These are phyloP conservation scores for Microbotryum violaceum DNA, from an alignment of 1,284 basidiomycete genomes.

Conservation along the genomic window DNA sequence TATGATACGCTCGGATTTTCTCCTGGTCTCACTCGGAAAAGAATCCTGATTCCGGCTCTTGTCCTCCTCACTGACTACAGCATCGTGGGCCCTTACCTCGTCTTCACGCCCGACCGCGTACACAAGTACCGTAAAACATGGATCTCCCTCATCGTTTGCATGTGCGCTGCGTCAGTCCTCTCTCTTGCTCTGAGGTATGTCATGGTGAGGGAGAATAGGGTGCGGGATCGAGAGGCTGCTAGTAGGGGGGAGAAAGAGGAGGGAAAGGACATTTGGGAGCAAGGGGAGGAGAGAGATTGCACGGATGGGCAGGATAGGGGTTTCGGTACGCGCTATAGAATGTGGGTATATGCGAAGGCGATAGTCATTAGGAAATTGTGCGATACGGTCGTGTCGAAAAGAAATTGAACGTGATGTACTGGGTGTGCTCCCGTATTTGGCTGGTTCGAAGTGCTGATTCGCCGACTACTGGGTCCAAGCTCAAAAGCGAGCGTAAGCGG, in stretches of 20 bases:
- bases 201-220: constrained; percentile 40
- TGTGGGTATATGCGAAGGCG: too few relatives aligned
- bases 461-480: too few relatives aligned
- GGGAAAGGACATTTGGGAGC: constrained; percentile 5
- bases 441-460: too few relatives aligned
- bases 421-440: too few relatives aligned
- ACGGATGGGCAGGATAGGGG: constrained; percentile 34
- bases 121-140: constrained; percentile 47
- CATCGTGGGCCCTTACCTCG: constrained; percentile 42
- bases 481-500: too few relatives aligned
- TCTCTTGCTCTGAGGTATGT: constrained; percentile 39
- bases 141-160: constrained; percentile 43
- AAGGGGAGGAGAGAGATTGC: constrained; percentile 19
- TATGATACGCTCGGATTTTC: constrained; percentile 13
- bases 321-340: constrained; percentile 19
- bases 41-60: not conserved
- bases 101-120: constrained; percentile 32
- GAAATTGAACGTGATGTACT: too few relatives aligned
- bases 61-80: constrained; percentile 35
- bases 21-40: not conserved
- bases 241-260: constrained; percentile 11
- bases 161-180: constrained; percentile 34
- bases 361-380: too few relatives aligned
- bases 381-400: too few relatives aligned
- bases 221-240: constrained; percentile 25